Conservation (phyloP, 1,284 basidiomycete genomes). For the Cutaneotrichosporon spelunceum region DNA sequence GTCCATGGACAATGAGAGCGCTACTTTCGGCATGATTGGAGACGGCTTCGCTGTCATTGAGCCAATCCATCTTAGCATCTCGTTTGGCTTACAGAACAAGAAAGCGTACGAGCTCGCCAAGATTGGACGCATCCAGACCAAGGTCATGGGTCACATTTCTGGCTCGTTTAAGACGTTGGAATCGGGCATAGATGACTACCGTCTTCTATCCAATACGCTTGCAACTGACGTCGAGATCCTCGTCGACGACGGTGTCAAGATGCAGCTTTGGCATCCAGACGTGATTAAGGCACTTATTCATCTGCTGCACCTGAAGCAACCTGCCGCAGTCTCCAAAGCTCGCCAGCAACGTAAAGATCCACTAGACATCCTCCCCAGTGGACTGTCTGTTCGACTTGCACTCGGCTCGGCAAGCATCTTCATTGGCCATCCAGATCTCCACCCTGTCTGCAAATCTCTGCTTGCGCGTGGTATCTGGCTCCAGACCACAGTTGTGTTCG, state of each 20-base stretch:
- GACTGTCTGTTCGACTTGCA: conserved; percentile 60
- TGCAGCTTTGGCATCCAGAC: conserved; percentile 70
- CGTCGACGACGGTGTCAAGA: conserved; percentile 60
- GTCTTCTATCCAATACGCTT: conserved; percentile 50
- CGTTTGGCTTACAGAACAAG: conserved; percentile 26
- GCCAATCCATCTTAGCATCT: conserved; percentile 37
- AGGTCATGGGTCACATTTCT: conserved; percentile 27
- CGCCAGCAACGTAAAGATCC: conserved; percentile 25
- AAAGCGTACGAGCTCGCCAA: conserved; percentile 33
- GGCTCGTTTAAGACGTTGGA: conserved; percentile 18
- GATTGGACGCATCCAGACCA: conserved; percentile 32
- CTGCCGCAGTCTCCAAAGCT: conserved; percentile 4
- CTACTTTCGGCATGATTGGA: conserved; percentile 1
- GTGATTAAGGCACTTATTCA: conserved; percentile 59
- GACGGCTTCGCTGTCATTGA: conserved; percentile 25
- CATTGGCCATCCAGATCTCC: conserved; percentile 70
- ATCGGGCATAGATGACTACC: conserved; percentile 27
- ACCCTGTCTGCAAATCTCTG: conserved; percentile 63
- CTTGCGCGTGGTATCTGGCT: conserved; percentile 70
- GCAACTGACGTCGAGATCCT: conserved; percentile 58
- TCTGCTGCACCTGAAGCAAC: conserved; percentile 45
- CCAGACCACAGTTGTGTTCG: conserved; percentile 59
- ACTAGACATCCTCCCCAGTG: conserved; percentile 57
- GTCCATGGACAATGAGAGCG: background rate
- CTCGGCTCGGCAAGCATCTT: conserved; percentile 65